These are phyloP conservation scores for Phytophthora europaea DNA, from an alignment of 352 stramenopile genomes.

Conservation along the genomic window DNA sequence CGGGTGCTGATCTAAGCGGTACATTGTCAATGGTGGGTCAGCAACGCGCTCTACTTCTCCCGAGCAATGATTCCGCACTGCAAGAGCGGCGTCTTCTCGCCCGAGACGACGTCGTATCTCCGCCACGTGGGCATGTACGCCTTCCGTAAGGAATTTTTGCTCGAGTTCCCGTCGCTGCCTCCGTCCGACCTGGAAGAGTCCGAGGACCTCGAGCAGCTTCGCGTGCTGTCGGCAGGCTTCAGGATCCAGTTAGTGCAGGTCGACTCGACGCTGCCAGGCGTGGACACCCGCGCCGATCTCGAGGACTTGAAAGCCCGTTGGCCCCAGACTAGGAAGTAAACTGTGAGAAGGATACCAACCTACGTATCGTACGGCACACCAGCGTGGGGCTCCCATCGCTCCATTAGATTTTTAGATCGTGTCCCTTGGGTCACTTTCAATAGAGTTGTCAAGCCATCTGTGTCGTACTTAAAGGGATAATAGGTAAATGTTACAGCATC, in stretches of 20 bases:
- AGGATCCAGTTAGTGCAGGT: conserved; percentile 79
- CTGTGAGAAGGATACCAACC: too few relatives aligned
- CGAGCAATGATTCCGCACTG: conserved; percentile 82
- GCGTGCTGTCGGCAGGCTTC: conserved; percentile 82
- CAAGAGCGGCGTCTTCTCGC: conserved; percentile 67
- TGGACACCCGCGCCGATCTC: conserved; percentile 79
- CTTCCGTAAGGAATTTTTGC: conserved; percentile 78
- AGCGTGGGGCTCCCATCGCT: not conserved
- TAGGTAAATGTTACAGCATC: conserved; percentile 6
- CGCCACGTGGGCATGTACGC: conserved; percentile 88
- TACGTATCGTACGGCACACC: too few relatives aligned
- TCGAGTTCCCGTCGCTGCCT: conserved; percentile 73
- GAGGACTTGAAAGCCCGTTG: conserved; percentile 57
- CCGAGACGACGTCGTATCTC: conserved; percentile 61
- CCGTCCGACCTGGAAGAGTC: conserved; percentile 60
- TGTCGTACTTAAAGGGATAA: conserved; percentile 16
- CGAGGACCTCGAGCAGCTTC: conserved; percentile 88
- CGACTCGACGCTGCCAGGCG: conserved; percentile 64
- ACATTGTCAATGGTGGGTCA: conserved; percentile 22
- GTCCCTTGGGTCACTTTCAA: conserved; percentile 2
- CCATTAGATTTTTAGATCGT: not conserved
- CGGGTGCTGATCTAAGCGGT: not conserved
- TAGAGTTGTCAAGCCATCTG: conserved; percentile 10
- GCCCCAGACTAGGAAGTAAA: conserved; percentile 18
- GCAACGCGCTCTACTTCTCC: conserved; percentile 90